Percentiles rank a stretch among this genome's conserved stretches.
phyloP scores from a whole-genome alignment of 1,284 basidiomycete genomes.

The Cystobasidiaceae sp. region DNA sequence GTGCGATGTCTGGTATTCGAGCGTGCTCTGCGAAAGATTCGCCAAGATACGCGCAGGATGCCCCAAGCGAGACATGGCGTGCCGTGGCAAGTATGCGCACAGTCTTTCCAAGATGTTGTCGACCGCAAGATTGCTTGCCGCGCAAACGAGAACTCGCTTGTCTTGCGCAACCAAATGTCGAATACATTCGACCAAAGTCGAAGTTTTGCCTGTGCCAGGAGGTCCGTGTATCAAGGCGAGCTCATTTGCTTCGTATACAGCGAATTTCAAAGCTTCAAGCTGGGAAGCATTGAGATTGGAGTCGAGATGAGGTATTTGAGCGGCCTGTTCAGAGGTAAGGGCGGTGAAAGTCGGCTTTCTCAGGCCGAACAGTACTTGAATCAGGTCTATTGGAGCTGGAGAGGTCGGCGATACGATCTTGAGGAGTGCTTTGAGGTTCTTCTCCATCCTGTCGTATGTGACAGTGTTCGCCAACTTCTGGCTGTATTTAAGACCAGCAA shows the following conservation, averaged over 20 bases:
- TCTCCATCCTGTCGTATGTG: conserved; percentile 32
- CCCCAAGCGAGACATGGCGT: conserved; percentile 67
- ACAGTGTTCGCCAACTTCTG: conserved; percentile 30
- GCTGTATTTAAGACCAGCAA: neutral
- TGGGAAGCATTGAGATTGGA: conserved; percentile 74
- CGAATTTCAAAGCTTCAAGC: conserved; percentile 69
- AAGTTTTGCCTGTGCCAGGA: conserved; percentile 72
- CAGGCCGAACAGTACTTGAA: conserved; percentile 20
- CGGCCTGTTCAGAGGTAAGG: conserved; percentile 31
- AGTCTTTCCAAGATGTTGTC: conserved; percentile 48
- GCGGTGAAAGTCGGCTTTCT: conserved; percentile 35
- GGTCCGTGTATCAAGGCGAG: conserved; percentile 71
- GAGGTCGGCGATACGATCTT: conserved; percentile 7
- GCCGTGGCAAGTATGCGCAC: conserved; percentile 13
- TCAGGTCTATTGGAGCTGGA: conserved; percentile 8
- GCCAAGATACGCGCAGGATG: conserved; percentile 89
- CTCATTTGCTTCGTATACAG: conserved; percentile 61
- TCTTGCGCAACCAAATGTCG: conserved; percentile 63
- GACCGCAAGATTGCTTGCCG: conserved; percentile 84
- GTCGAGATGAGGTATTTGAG: conserved; percentile 65
- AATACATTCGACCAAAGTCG: conserved; percentile 83
- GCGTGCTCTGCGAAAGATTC: conserved; percentile 68
- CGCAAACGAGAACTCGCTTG: conserved; percentile 68
- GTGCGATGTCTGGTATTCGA: conserved; percentile 75
- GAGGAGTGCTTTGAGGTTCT: conserved; percentile 18